A percentile compares a stretch with the other conserved stretches of the same genome.
Conservation (phyloP, 352 stramenopile species). For the Phytophthora multivora region DNA sequence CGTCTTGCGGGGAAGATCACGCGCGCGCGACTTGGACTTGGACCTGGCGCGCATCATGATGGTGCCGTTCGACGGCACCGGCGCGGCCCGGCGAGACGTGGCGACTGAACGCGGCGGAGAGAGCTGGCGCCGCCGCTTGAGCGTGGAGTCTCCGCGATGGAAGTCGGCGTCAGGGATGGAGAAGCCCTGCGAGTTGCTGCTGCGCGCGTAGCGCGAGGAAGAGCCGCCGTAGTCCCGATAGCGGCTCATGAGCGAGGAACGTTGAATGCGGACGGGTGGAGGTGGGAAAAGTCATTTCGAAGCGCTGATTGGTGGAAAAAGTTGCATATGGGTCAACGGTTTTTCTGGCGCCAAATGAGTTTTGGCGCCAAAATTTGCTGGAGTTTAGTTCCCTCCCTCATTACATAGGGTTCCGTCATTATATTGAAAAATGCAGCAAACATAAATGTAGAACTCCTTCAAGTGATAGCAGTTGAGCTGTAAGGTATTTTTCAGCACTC, state of each 20-base stretch:
- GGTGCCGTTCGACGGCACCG: background rate
- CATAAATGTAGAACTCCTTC: too few relatives aligned
- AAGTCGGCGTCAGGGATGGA: conserved; percentile 67
- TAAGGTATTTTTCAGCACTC: too few relatives aligned
- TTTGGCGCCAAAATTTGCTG: too few relatives aligned
- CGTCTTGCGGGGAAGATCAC: conserved; percentile 25
- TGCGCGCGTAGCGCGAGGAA: conserved; percentile 26
- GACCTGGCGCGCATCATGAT: conserved; percentile 52
- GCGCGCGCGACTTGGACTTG: conserved; percentile 66
- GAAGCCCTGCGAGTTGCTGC: conserved; percentile 32
- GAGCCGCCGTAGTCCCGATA: conserved; percentile 26
- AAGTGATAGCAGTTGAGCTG: too few relatives aligned
- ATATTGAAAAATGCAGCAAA: too few relatives aligned
- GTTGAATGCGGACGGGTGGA: conserved; percentile 9
- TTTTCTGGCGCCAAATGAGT: background rate
- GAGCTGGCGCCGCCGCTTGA: conserved; percentile 58
- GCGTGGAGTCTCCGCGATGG: conserved; percentile 44
- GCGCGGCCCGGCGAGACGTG: conserved; percentile 1
- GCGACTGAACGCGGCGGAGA: conserved; percentile 30
- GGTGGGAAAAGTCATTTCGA: background rate
- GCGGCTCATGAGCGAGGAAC: conserved; percentile 16
- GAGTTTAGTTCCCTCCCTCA: too few relatives aligned
- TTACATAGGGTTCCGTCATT: too few relatives aligned
- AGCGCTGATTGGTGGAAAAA: conserved; percentile 9
- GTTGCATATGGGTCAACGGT: background rate